Conservation (phyloP, 306 rosid species). For the Vigna unguiculata region DNA sequence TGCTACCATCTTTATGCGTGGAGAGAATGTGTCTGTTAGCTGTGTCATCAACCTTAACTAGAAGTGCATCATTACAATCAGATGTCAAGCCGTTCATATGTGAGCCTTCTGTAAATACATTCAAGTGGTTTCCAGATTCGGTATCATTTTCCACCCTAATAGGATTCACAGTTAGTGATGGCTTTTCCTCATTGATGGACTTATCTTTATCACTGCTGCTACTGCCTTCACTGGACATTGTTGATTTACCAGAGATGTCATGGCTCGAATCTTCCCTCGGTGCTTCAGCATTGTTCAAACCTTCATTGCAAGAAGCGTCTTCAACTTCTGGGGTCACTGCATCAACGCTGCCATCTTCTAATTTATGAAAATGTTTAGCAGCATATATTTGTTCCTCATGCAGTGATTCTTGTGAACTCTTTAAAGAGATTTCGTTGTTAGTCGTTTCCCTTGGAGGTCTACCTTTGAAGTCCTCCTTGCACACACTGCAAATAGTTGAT, state of each 20-base stretch:
- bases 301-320: conserved; percentile 32
- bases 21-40: conserved; percentile 43
- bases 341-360: conserved; percentile 50
- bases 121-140: conserved; percentile 44
- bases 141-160: conserved; percentile 37
- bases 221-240: conserved; percentile 41
- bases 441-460: conserved; percentile 49
- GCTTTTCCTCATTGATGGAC: conserved; percentile 53
- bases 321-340: conserved; percentile 49
- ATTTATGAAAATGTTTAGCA: conserved; percentile 43
- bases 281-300: conserved; percentile 43
- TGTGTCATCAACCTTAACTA: conserved; percentile 47
- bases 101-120: conserved; percentile 40
- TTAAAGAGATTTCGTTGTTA: conserved; percentile 49
- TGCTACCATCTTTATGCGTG: conserved; percentile 42
- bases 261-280: conserved; percentile 46
- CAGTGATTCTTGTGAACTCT: conserved; percentile 48
- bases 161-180: conserved; percentile 42
- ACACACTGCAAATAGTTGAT: conserved; percentile 59
- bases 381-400: conserved; percentile 50
- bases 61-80: conserved; percentile 43
- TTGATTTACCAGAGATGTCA: conserved; percentile 50
- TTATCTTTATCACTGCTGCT: conserved; percentile 50
- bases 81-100: conserved; percentile 41
- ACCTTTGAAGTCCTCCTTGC: conserved; percentile 57